A percentile compares a stretch with the other conserved stretches of the same genome.
Evolutionary conservation across 148 eudicot species (phyloP).

Genomic region (Diospyros lotus): DNA sequence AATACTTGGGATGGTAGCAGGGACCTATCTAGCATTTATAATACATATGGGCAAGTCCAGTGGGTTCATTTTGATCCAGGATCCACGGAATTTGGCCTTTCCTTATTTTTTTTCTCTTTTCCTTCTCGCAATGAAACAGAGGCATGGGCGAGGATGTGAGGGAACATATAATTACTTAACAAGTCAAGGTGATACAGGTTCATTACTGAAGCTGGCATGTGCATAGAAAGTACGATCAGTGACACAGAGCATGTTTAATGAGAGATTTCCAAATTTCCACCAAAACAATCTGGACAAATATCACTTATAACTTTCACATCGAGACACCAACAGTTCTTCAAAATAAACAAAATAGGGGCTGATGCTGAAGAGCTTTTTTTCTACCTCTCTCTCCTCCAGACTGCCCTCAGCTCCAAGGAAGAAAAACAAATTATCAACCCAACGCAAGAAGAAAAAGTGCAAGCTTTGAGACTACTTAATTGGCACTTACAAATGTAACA

Average conservation of each 20-base stretch:
- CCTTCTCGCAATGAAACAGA: not conserved
- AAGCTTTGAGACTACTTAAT: not conserved
- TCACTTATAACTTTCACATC: not conserved
- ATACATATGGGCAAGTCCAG: not conserved
- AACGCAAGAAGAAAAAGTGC: not conserved
- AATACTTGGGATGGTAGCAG: not conserved
- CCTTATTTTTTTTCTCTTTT: not conserved
- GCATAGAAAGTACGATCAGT: not conserved
- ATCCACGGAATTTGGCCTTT: not conserved
- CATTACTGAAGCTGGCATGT: not conserved
- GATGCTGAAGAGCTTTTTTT: not conserved
- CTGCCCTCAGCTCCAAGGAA: not conserved
- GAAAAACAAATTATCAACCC: not conserved
- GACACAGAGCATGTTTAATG: not conserved
- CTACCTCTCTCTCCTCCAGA: not conserved
- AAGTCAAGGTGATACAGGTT: not conserved
- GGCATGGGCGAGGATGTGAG: no score
- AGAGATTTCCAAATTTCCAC: not conserved
- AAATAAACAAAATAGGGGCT: not conserved
- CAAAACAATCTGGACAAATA: constrained; percentile 1
- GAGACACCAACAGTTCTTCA: not conserved
- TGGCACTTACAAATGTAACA: not conserved
- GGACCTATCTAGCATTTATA: not conserved
- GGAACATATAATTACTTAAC: not conserved
- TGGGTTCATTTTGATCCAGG: not conserved